Evolutionary conservation across 306 rosid species (phyloP).

Genomic region (Sicyos edulis): DNA sequence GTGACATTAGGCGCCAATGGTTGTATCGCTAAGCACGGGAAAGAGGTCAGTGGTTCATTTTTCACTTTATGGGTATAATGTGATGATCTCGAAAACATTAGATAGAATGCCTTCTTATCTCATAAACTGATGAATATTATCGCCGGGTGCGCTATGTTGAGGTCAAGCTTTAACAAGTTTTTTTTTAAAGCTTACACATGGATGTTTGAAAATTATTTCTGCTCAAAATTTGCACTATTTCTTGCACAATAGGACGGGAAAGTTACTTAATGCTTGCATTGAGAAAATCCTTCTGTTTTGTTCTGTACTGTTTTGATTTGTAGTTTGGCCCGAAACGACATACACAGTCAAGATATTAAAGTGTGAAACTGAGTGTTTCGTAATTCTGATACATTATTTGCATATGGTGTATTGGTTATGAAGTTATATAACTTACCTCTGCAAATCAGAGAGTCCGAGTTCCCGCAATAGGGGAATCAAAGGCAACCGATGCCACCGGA

Average conservation of each 20-base stretch:
- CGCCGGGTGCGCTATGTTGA: constrained; percentile 25
- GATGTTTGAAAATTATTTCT: neutral
- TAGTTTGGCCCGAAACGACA: neutral
- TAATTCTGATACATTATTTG: constrained; percentile 16
- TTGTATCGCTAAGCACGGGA: constrained; percentile 86
- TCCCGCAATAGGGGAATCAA: constrained; percentile 69
- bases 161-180: neutral
- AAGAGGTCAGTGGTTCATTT: constrained; percentile 47
- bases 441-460: constrained; percentile 52
- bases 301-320: neutral
- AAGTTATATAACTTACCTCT: neutral
- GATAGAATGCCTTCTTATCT: neutral
- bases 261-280: neutral
- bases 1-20: constrained; percentile 83
- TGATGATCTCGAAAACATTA: neutral
- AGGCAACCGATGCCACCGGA: constrained; percentile 84
- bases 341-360: neutral
- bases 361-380: neutral
- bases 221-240: neutral
- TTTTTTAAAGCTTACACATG: neutral
- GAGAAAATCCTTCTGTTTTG: neutral
- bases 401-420: neutral
- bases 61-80: neutral
- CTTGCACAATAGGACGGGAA: neutral
- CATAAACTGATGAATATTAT: neutral